phyloP scores from a whole-genome alignment of 139 green algal genomes.

The Tetradesmus lagerheimii region DNA sequence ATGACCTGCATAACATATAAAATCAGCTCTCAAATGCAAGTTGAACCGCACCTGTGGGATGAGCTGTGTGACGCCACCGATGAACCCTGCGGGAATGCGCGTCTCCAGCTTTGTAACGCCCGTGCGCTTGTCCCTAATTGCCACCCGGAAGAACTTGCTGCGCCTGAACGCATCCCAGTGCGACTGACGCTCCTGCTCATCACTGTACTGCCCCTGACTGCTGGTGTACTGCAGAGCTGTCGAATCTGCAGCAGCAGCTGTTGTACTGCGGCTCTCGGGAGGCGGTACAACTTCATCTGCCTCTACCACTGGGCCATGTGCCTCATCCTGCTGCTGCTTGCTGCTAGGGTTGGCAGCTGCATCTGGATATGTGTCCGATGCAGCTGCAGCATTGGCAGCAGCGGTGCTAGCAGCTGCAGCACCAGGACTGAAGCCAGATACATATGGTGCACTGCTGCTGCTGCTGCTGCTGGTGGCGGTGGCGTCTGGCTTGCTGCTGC shows the following conservation, averaged over 20 bases:
- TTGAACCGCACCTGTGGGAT: slow-evolving; percentile 51
- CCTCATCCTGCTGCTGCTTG: not conserved
- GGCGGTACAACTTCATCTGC: slow-evolving; percentile 37
- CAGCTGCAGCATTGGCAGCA: not conserved
- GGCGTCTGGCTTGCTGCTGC: not conserved
- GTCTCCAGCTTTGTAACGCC: slow-evolving; percentile 64
- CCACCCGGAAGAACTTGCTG: slow-evolving; percentile 42
- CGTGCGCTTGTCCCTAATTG: slow-evolving; percentile 41
- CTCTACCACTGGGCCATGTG: slow-evolving; percentile 41
- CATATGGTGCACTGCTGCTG: not conserved
- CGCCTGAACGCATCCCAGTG: slow-evolving; percentile 43
- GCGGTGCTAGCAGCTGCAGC: not conserved
- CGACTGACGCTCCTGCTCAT: not conserved
- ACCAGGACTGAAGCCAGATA: not conserved
- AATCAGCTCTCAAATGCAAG: too few species aligned
- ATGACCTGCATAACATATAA: too few species aligned
- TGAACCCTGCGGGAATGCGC: slow-evolving; percentile 64
- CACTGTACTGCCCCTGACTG: not conserved
- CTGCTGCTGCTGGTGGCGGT: slow-evolving; percentile 19
- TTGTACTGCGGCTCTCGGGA: not conserved
- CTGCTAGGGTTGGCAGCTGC: not conserved
- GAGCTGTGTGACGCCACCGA: slow-evolving; percentile 55
- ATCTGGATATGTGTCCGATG: not conserved
- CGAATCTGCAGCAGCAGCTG: not conserved
- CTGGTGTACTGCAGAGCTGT: slow-evolving; percentile 29